Evolutionary conservation across 176 grass and related monocot genomes (phyloP).

Genomic region (Triticum timopheevii): DNA sequence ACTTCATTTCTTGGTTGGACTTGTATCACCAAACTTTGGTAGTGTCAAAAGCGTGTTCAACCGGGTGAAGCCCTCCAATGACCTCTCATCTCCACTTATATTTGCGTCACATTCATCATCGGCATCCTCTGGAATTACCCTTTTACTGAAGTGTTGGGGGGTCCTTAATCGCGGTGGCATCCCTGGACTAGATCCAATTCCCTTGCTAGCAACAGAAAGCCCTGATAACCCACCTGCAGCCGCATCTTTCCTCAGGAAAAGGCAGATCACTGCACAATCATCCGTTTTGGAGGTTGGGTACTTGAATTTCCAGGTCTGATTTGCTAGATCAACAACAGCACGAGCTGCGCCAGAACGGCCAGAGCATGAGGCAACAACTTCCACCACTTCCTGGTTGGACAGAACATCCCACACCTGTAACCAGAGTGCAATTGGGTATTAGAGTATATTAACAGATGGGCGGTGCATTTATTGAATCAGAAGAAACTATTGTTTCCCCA

Average conservation of each 20-base stretch:
- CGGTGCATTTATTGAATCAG: not conserved
- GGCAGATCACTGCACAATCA: conserved; percentile 65
- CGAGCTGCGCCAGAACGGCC: conserved; percentile 39
- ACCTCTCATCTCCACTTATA: conserved; percentile 44
- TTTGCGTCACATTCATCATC: conserved; percentile 39
- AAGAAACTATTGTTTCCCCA: conserved; percentile 23
- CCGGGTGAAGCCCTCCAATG: conserved; percentile 45
- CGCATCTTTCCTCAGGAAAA: conserved; percentile 48
- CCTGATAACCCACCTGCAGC: conserved; percentile 18
- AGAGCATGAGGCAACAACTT: conserved; percentile 55
- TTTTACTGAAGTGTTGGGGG: conserved; percentile 7
- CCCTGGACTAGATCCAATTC: conserved; percentile 22
- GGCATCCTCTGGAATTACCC: conserved; percentile 24
- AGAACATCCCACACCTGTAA: conserved; percentile 78
- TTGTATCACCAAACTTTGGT: conserved; percentile 42
- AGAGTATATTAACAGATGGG: not conserved
- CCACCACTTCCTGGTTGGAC: conserved; percentile 69
- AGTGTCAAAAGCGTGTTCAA: conserved; percentile 55
- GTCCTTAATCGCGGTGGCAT: conserved; percentile 6
- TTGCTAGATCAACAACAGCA: conserved; percentile 54
- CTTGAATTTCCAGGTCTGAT: conserved; percentile 58
- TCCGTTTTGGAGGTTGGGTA: conserved; percentile 72
- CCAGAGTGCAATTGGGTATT: conserved; percentile 12
- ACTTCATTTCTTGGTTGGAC: conserved; percentile 39
- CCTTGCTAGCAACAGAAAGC: conserved; percentile 13